These are phyloP conservation scores for Achlya hypogyna DNA, from an alignment of 352 stramenopile species.

Conservation along the genomic window DNA sequence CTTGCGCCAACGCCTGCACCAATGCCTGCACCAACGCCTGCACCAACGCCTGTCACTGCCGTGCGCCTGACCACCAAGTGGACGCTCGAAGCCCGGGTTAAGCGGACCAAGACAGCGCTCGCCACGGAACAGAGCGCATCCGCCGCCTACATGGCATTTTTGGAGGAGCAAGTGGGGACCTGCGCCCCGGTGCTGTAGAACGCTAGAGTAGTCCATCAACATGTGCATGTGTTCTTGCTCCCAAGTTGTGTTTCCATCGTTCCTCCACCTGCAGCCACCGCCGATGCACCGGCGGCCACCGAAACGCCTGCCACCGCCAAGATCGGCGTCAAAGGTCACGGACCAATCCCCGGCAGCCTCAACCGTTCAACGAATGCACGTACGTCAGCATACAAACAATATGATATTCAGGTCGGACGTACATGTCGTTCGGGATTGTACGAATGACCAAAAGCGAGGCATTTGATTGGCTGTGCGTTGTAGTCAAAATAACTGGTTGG, in stretches of 20 bases:
- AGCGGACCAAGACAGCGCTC: not conserved
- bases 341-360: not conserved
- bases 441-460: not conserved
- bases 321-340: not conserved
- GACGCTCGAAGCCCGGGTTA: not conserved
- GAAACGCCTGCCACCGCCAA: not conserved
- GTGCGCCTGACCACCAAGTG: not conserved
- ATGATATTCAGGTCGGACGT: not conserved
- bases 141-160: not conserved
- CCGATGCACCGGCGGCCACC: too few relatives aligned
- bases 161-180: not conserved
- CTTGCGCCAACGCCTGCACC: too few relatives aligned
- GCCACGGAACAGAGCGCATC: not conserved
- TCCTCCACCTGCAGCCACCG: too few relatives aligned
- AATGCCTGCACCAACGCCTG: too few relatives aligned
- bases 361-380: not conserved
- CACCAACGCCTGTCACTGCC: not conserved
- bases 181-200: not conserved
- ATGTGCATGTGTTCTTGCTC: too few relatives aligned
- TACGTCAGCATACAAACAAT: not conserved
- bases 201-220: too few relatives aligned
- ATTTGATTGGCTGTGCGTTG: not conserved
- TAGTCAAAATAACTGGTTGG: constrained; percentile 16
- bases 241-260: too few relatives aligned
- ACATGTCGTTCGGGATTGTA: not conserved